phyloP scores from a whole-genome alignment of 1,139 yeast genomes.

The Yamadazyma friedrichii region DNA sequence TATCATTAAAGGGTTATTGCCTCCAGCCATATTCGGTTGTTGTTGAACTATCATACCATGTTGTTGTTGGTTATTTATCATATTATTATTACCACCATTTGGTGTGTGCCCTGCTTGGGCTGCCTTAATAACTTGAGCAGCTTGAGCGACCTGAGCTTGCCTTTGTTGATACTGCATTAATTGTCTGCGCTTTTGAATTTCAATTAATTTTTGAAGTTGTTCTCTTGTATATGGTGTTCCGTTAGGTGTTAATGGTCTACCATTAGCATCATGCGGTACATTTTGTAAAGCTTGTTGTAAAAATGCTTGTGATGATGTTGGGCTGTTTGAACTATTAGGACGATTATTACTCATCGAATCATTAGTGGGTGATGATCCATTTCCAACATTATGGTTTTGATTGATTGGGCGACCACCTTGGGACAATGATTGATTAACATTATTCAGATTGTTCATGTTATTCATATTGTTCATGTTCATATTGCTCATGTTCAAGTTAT shows the following conservation, averaged over 20 bases:
- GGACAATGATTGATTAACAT: not conserved
- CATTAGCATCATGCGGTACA: slow-evolving; percentile 10
- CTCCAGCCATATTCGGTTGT: not conserved
- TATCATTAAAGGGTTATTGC: not conserved
- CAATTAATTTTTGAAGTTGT: slow-evolving; percentile 53
- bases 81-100: not conserved
- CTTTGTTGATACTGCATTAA: slow-evolving; percentile 45
- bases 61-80: not conserved
- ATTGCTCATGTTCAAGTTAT: not conserved
- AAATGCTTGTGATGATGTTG: slow-evolving; percentile 5
- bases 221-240: slow-evolving; percentile 56
- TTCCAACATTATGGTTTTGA: not conserved
- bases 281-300: slow-evolving; percentile 8
- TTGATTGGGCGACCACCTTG: not conserved
- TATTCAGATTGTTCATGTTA: not conserved
- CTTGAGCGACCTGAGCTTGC: slow-evolving; percentile 9
- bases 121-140: not conserved
- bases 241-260: slow-evolving; percentile 46
- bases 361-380: slow-evolving; percentile 14
- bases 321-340: not conserved
- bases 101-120: not conserved
- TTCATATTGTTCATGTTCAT: not conserved
- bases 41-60: not conserved
- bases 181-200: slow-evolving; percentile 51
- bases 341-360: slow-evolving; percentile 3